A percentile compares a stretch with the other conserved stretches of the same genome.
phyloP scores from a whole-genome alignment of 768 basidiomycete species.

The Rossbeevera mucosa region DNA sequence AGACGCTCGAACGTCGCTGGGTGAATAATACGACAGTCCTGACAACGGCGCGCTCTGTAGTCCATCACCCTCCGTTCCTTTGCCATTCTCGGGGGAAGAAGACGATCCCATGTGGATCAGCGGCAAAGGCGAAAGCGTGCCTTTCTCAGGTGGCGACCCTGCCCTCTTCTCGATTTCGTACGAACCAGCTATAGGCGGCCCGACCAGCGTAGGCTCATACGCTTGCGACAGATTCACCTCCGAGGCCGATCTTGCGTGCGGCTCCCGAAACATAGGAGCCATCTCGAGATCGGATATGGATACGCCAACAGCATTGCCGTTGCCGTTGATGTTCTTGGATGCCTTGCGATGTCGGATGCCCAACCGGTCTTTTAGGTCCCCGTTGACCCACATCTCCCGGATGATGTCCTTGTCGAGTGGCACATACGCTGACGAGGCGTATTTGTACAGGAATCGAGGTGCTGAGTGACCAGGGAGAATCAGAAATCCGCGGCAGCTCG shows the following conservation, averaged over 20 bases:
- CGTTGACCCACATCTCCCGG: constrained; percentile 85
- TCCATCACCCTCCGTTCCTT: constrained; percentile 17
- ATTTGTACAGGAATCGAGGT: constrained; percentile 80
- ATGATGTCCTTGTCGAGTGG: constrained; percentile 89
- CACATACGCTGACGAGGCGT: constrained; percentile 59
- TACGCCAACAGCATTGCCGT: no score
- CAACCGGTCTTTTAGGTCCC: constrained; percentile 76
- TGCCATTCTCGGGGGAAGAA: not conserved
- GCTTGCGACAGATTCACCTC: constrained; percentile 43
- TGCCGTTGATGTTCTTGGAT: constrained; percentile 36
- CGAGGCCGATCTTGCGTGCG: constrained; percentile 60
- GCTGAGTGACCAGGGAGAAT: constrained; percentile 39
- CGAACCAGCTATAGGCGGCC: constrained; percentile 24
- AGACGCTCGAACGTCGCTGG: constrained; percentile 44
- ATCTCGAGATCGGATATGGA: constrained; percentile 45
- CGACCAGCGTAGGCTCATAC: constrained; percentile 46
- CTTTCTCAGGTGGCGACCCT: not conserved
- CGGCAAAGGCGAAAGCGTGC: not conserved
- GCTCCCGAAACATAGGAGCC: constrained; percentile 66
- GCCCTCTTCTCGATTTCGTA: constrained; percentile 11
- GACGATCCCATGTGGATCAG: constrained; percentile 14
- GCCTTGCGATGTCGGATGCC: constrained; percentile 63
- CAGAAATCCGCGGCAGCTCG: not conserved
- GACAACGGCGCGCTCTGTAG: not conserved
- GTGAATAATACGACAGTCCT: constrained; percentile 57